Evolutionary conservation across 2,329 filamentous ascomycete genomes (phyloP).

Genomic region (Cercospora sp.): DNA sequence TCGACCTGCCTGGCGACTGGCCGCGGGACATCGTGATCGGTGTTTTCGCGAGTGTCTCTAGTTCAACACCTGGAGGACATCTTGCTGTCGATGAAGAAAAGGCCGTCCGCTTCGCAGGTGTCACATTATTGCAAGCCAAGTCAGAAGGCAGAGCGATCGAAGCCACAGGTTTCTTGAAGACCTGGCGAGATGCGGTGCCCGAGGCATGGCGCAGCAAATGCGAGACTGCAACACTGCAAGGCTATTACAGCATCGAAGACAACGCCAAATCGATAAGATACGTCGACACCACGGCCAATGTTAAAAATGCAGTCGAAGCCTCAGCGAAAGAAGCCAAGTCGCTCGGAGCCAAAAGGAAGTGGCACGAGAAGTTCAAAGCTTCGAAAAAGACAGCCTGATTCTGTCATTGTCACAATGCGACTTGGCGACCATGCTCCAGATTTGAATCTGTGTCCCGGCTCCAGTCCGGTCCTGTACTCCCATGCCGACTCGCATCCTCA

Average conservation of each 20-base stretch:
- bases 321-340: conserved; percentile 26
- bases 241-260: conserved; percentile 28
- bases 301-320: conserved; percentile 3
- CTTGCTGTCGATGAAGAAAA: conserved; percentile 34
- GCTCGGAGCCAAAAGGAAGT: conserved; percentile 40
- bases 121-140: conserved; percentile 29
- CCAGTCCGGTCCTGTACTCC: neutral
- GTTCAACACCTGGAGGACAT: conserved; percentile 23
- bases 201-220: conserved; percentile 37
- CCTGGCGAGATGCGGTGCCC: conserved; percentile 42
- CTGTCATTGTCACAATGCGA: neutral
- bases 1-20: conserved; percentile 40
- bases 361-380: conserved; percentile 44
- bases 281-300: conserved; percentile 17
- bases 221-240: conserved; percentile 32
- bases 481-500: neutral
- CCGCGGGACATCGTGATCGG: conserved; percentile 39
- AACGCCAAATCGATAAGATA: conserved; percentile 29
- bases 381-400: conserved; percentile 32
- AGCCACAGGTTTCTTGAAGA: conserved; percentile 38
- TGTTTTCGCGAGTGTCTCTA: conserved; percentile 36
- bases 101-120: conserved; percentile 30
- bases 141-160: conserved; percentile 27
- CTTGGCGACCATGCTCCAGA: neutral
- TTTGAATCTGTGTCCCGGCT: neutral